phyloP scores from a whole-genome alignment of 352 stramenopile genomes.

The Phytopythium delawarense region DNA sequence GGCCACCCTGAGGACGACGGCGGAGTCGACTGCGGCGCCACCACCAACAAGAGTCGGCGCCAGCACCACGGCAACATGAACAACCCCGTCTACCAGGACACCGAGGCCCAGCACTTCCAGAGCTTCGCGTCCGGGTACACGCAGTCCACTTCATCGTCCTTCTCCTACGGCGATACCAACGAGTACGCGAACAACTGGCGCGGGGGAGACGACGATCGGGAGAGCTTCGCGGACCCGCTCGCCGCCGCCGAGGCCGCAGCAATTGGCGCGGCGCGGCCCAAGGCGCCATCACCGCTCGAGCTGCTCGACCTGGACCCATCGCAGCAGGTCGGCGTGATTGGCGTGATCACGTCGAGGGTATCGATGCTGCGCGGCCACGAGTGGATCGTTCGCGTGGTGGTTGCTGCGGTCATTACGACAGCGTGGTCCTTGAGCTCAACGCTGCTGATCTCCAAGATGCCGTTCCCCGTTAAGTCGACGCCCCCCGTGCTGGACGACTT shows the following conservation, averaged over 20 bases:
- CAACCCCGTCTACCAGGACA: constrained; percentile 15
- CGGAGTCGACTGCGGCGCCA: not conserved
- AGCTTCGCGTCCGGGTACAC: constrained; percentile 30
- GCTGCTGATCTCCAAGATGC: constrained; percentile 7
- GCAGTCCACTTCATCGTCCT: constrained; percentile 24
- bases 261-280: constrained; percentile 3
- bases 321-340: constrained; percentile 1
- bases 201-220: constrained; percentile 24
- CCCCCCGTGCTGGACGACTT: constrained; percentile 22
- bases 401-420: constrained; percentile 25
- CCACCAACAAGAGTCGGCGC: not conserved
- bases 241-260: constrained; percentile 12
- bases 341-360: not conserved
- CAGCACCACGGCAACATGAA: constrained; percentile 9
- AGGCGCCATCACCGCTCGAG: constrained; percentile 16
- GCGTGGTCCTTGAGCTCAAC: constrained; percentile 4
- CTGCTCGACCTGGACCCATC: constrained; percentile 19
- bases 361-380: constrained; percentile 30
- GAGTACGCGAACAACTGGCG: constrained; percentile 17
- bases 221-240: constrained; percentile 30
- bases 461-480: constrained; percentile 28
- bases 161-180: constrained; percentile 13
- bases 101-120: constrained; percentile 21
- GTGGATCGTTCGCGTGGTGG: constrained; percentile 36
- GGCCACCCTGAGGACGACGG: not conserved